phyloP scores from a whole-genome alignment of 78 protist genomes.

The Creolimax fragrantissima region DNA sequence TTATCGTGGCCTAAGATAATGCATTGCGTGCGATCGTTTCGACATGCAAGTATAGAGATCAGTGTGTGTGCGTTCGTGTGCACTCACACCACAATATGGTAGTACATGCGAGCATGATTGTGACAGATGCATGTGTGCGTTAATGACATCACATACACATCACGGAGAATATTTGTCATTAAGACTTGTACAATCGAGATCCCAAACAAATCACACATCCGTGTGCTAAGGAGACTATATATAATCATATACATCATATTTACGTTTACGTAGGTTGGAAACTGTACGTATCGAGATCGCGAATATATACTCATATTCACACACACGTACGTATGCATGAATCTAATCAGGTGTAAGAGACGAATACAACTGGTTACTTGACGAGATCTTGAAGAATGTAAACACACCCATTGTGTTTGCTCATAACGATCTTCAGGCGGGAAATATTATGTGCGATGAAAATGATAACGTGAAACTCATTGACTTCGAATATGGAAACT shows the following conservation, averaged over 20 bases:
- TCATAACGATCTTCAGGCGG: constrained; percentile 24
- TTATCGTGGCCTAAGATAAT: too few relatives aligned
- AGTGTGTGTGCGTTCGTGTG: not conserved
- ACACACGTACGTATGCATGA: not conserved
- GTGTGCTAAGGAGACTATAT: too few relatives aligned
- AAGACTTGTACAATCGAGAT: too few relatives aligned
- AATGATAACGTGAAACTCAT: not conserved
- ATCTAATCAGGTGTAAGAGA: not conserved
- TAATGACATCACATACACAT: too few relatives aligned
- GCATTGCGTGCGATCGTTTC: too few relatives aligned
- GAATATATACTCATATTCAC: not conserved
- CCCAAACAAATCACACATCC: too few relatives aligned
- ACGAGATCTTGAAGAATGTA: not conserved
- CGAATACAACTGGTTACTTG: not conserved
- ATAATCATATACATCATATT: too few relatives aligned
- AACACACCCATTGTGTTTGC: constrained; percentile 1
- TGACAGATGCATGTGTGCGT: not conserved
- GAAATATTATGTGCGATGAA: not conserved
- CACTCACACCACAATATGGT: not conserved
- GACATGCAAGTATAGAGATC: not conserved
- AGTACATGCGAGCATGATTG: not conserved
- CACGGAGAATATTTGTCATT: too few relatives aligned
- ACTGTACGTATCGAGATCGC: too few relatives aligned
- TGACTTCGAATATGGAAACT: constrained; percentile 18
- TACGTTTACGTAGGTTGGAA: too few relatives aligned